These are phyloP conservation scores for Ophiosphaerella herpotricha DNA, from an alignment of 2,329 filamentous ascomycete species.

Conservation along the genomic window DNA sequence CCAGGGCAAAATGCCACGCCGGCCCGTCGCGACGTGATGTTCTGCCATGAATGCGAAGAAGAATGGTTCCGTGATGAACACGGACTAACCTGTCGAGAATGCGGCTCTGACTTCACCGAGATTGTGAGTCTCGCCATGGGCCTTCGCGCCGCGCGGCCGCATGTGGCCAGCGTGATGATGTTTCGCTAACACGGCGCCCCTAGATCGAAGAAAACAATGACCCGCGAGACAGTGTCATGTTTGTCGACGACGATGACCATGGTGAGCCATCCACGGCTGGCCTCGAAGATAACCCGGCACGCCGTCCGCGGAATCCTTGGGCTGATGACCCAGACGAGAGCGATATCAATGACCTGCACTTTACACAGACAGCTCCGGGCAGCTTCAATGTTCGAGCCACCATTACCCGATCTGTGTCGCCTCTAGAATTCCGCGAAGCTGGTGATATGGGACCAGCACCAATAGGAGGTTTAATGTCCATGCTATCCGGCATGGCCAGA, in stretches of 20 bases:
- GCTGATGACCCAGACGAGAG: constrained; percentile 56
- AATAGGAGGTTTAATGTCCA: constrained; percentile 50
- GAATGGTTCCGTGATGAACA: constrained; percentile 80
- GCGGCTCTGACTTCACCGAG: constrained; percentile 78
- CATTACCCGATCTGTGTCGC: constrained; percentile 39
- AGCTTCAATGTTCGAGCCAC: constrained; percentile 43
- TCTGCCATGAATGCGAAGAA: constrained; percentile 78
- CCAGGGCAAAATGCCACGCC: constrained; percentile 21
- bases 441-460: constrained; percentile 26
- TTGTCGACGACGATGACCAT: constrained; percentile 34
- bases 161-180: background rate
- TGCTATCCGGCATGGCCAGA: constrained; percentile 53
- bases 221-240: constrained; percentile 56
- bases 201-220: constrained; percentile 63
- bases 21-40: constrained; percentile 70
- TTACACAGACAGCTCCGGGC: constrained; percentile 43
- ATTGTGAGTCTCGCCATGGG: constrained; percentile 65
- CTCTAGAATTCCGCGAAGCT: constrained; percentile 16
- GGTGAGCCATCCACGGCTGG: constrained; percentile 37
- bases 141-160: constrained; percentile 12
- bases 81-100: constrained; percentile 75
- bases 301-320: constrained; percentile 55
- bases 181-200: constrained; percentile 21
- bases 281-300: constrained; percentile 27
- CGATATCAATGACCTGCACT: constrained; percentile 54